Base-by-base conservation (phyloP, 2,329 filamentous ascomycete genomes). In the Chaetomium strumarium region DNA sequence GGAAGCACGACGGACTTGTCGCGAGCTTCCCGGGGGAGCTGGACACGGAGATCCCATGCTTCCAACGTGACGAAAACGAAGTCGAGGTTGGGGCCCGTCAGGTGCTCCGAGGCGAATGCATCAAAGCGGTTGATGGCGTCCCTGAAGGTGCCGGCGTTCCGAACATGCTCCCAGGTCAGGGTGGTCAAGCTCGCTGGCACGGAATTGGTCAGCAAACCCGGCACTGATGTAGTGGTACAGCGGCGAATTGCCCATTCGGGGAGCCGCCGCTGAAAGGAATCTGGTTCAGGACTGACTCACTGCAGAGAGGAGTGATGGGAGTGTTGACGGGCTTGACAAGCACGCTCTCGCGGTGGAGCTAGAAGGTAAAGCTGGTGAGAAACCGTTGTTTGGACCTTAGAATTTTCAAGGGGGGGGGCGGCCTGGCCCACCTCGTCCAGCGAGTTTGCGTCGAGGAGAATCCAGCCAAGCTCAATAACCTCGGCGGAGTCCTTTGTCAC, bases 401-500 rank as follows among this genome's bases (percentile, higher is more conserved):
- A 55, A 33, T 52, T 55, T 53, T 57, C 53, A 49, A 52, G 53
- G 46, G 43, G 37, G 53, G 53, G 46, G 43, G 37, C 44, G 56
- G 49, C 41, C 34, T 45, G 57, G 61, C 83, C 73, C 77, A 96
- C 91, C 86, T 96, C 91, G 64, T 96, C 91, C 64, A 90, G 87
- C 59, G 82, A 86, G 75, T 92, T 93, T 61, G 90, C 86, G 69
- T 96, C 91, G 58, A 96, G 79, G 66, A 99, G 75, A 67, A 97
- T 96, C 93, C 93, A 99, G 59, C 92, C 93, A 68, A 99, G 81
- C 80, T 99, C 93, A 72, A 99, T 99, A 62, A 99, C 93, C 76
- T 99, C 93, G 58, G 93, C 93, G 55, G 93, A 97, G 74, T 99
- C 93, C 75, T 97, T 97, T 55, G 93, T 99, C 55, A 99, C 93